Base-by-base conservation (phyloP, 2,329 filamentous ascomycete genomes). In the Fusarium siculi region DNA sequence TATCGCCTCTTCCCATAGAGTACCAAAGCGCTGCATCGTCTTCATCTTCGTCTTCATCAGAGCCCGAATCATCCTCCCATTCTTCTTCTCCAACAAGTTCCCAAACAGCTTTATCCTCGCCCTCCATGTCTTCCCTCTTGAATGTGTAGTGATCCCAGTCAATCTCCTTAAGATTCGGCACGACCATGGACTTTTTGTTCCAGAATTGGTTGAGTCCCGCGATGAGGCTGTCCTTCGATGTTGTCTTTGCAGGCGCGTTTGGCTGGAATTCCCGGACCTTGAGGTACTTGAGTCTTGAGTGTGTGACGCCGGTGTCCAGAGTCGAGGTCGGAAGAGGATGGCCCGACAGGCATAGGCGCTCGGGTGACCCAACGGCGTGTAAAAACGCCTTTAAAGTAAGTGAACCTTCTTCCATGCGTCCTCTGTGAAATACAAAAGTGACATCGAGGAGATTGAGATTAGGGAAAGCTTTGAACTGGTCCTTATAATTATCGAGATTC, bases 101-200 rank as follows among this genome's bases (percentile, higher is more conserved):
- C 70, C 70, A 72, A 7, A 72, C 52, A 25, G 60, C 60, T 12
- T 58, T 70, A 1, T 73, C 52, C 11, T 72, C 70, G 1, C 52
- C 63, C 14, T 68, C 64, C 10, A 72, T 62, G 16, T 70, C 39
- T 28, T 70, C 21, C 8, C 70, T 52, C n/a, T 64, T 50, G n/a
- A 72, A 73, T 10, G 47, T 56, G 43, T 73, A 73, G 43, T 71
- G 66, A 18, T 73, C 70, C 61, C 70, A 67, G 23, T 73, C 70
- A 15, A 73, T 59, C 21, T 49, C 71, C 23, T 30, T n/a, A 3
- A 73, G 40, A 19, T 73, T 73, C 5, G 70, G 70, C 6, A 67
- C 61, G 7, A 63, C 25, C 8, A 30, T 39, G 3, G 57, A 55
- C 21, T 58, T 63, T 11, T 11, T 32, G 14, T 30, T 44, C 70